Percentiles rank a stretch among this genome's conserved stretches.
Evolutionary conservation across 176 grass and related monocot species (phyloP).

Genomic region (Carex cristatella): DNA sequence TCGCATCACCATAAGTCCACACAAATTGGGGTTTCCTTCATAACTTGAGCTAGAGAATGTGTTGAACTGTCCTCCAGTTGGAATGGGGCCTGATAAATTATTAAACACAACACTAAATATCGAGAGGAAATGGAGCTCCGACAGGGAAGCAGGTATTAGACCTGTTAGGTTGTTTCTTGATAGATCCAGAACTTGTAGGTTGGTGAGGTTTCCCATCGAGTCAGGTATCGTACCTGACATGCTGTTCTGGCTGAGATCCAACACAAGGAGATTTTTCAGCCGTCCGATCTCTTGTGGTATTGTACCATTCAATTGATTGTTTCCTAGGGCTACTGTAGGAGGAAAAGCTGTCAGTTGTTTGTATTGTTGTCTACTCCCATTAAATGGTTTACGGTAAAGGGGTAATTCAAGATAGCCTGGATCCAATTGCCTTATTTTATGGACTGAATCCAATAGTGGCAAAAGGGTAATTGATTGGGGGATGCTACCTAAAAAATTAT

Average conservation of each 20-base stretch:
- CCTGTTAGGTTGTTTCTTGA: constrained; percentile 58
- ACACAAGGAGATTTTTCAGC: constrained; percentile 38
- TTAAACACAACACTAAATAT: constrained; percentile 64
- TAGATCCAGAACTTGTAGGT: constrained; percentile 41
- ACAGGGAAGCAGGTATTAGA: constrained; percentile 37
- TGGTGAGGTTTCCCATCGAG: constrained; percentile 50
- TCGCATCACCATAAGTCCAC: constrained; percentile 33
- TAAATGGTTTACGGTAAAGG: constrained; percentile 25
- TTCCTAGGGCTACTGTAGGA: constrained; percentile 26
- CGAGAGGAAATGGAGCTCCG: constrained; percentile 46
- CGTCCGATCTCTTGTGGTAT: constrained; percentile 50
- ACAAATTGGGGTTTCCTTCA: constrained; percentile 54
- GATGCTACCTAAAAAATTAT: constrained; percentile 48
- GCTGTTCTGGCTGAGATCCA: constrained; percentile 49
- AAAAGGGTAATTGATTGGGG: constrained; percentile 42
- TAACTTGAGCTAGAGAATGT: constrained; percentile 62
- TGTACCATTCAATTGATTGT: constrained; percentile 40
- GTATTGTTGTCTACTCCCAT: constrained; percentile 44
- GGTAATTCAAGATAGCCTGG: constrained; percentile 53
- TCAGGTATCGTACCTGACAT: constrained; percentile 53
- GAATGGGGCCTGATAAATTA: constrained; percentile 52
- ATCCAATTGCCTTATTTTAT: constrained; percentile 39
- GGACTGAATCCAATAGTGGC: constrained; percentile 40
- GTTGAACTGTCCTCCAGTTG: constrained; percentile 46
- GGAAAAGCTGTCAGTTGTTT: constrained; percentile 54